Evolutionary conservation across 768 basidiomycete genomes (phyloP), one percentile per base, ranked within the genome.

Genomic region (Mrakia frigida): DNA sequence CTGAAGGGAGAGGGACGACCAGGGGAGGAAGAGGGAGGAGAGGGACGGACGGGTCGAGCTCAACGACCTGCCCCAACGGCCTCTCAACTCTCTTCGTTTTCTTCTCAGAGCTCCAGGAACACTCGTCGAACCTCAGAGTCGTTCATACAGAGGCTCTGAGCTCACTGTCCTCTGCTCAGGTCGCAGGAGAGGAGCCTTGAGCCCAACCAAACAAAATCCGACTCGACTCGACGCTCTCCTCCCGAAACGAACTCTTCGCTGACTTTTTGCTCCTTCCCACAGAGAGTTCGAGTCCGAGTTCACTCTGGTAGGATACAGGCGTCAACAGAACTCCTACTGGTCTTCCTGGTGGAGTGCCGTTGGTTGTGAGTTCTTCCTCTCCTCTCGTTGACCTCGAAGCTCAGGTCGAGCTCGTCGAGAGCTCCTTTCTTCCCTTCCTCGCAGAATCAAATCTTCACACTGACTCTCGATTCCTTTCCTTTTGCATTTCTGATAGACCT

Each of bases 271-370:
- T 21, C 41, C 52, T 60, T 21, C 21, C 6, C 23, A 0, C 31
- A 76, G 71, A 23, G 75, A 76, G 7, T 76, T 76, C n/a, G 75
- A 76, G 61, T 70, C 68, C 60, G 75, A 76, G 59, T 76, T 52
- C 65, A 76, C 63, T n/a, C 28, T 76, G 0, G 18, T 33, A 11
- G 75, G 75, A 33, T 76, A 76, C 46, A 60, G 75, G 21, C 28
- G 61, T 9, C 33, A 72, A 70, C 75, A 76, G 35, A 67, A 76
- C 43, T 65, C 60, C 9, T 59, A 39, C 28, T 14, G 25, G 14
- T 61, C 61, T 13, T 72, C 70, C 61, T 72, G 56, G 31, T 76
- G 69, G 59, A 70, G 68, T 46, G 61, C 43, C 9, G 50, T 76
- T 11, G 71, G 61, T 1, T 72, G 75, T 70, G 28, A n/a, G 72